Evolutionary conservation across 2,329 filamentous ascomycete genomes (phyloP).

Genomic region (Periconia digitata): DNA sequence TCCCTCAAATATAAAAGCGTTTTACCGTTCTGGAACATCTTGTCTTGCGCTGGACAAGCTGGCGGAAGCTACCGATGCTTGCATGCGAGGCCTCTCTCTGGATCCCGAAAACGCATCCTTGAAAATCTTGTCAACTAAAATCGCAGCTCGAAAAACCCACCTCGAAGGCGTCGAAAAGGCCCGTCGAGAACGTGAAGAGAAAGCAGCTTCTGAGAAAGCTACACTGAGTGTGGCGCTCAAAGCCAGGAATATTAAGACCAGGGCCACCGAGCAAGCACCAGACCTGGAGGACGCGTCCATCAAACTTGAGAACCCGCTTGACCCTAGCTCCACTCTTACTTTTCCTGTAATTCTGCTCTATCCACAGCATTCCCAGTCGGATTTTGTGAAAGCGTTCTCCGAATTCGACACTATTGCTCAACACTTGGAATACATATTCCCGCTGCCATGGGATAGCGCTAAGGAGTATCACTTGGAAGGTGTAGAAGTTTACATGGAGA

Average conservation of each 20-base stretch:
- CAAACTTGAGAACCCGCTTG: slow-evolving; percentile 69
- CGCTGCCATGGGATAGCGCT: slow-evolving; percentile 79
- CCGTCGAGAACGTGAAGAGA: slow-evolving; percentile 59
- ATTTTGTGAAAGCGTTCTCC: slow-evolving; percentile 85
- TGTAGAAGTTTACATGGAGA: slow-evolving; percentile 92
- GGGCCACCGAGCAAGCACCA: slow-evolving; percentile 70
- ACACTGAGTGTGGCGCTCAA: slow-evolving; percentile 58
- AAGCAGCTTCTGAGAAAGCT: slow-evolving; percentile 57
- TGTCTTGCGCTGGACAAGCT: slow-evolving; percentile 78
- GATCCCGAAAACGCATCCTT: slow-evolving; percentile 72
- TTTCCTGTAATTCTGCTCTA: slow-evolving; percentile 87
- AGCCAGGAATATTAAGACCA: slow-evolving; percentile 69
- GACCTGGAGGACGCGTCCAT: slow-evolving; percentile 85
- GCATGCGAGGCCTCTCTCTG: slow-evolving; percentile 70
- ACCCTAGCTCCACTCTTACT: slow-evolving; percentile 69
- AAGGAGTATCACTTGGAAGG: slow-evolving; percentile 64
- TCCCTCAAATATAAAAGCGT: slow-evolving; percentile 81
- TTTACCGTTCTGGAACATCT: slow-evolving; percentile 80
- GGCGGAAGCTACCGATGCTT: slow-evolving; percentile 78
- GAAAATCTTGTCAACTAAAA: slow-evolving; percentile 61
- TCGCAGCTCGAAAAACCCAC: slow-evolving; percentile 60
- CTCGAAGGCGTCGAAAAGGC: slow-evolving; percentile 59
- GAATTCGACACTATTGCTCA: slow-evolving; percentile 75
- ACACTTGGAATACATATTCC: slow-evolving; percentile 83
- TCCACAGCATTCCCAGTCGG: slow-evolving; percentile 76